Evolutionary conservation across 306 rosid genomes (phyloP).

Genomic region (Gleditsia sinensis): DNA sequence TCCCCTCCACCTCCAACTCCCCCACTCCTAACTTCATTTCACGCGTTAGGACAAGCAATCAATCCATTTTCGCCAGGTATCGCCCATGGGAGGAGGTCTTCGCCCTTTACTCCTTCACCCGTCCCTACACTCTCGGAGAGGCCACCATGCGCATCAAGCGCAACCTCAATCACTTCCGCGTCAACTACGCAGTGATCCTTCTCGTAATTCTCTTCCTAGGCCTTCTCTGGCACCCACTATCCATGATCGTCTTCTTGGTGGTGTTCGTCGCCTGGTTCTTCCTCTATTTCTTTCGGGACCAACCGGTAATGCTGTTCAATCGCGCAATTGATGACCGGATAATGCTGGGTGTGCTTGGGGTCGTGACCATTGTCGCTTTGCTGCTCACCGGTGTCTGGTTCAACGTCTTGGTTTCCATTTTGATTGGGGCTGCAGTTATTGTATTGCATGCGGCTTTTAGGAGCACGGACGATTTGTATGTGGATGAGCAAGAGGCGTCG

Average conservation of each 20-base stretch:
- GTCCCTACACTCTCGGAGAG: slow-evolving; percentile 56
- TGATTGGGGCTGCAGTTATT: slow-evolving; percentile 47
- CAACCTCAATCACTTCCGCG: slow-evolving; percentile 70
- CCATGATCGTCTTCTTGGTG: slow-evolving; percentile 66
- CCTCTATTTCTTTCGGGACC: slow-evolving; percentile 64
- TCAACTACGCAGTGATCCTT: slow-evolving; percentile 55
- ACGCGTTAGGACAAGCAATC: slow-evolving; percentile 28
- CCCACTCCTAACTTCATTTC: slow-evolving; percentile 24
- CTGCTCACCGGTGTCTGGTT: slow-evolving; percentile 56
- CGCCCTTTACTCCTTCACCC: slow-evolving; percentile 54
- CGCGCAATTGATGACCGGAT: slow-evolving; percentile 58
- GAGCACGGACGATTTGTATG: slow-evolving; percentile 57
- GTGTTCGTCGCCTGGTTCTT: slow-evolving; percentile 67
- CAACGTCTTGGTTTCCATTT: slow-evolving; percentile 51
- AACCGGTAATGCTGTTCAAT: slow-evolving; percentile 46
- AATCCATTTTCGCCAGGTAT: slow-evolving; percentile 45
- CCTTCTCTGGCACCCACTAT: slow-evolving; percentile 80
- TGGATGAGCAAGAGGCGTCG: slow-evolving; percentile 56
- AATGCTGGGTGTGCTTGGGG: slow-evolving; percentile 41
- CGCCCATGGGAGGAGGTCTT: slow-evolving; percentile 78
- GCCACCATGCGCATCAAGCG: slow-evolving; percentile 52
- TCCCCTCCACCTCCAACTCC: slow-evolving; percentile 36
- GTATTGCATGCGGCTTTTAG: slow-evolving; percentile 58
- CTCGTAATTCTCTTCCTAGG: slow-evolving; percentile 65
- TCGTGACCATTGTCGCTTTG: slow-evolving; percentile 58